Evolutionary conservation across 345 rosid genomes (phyloP).

Genomic region (Eucalyptus lansdowneana): DNA sequence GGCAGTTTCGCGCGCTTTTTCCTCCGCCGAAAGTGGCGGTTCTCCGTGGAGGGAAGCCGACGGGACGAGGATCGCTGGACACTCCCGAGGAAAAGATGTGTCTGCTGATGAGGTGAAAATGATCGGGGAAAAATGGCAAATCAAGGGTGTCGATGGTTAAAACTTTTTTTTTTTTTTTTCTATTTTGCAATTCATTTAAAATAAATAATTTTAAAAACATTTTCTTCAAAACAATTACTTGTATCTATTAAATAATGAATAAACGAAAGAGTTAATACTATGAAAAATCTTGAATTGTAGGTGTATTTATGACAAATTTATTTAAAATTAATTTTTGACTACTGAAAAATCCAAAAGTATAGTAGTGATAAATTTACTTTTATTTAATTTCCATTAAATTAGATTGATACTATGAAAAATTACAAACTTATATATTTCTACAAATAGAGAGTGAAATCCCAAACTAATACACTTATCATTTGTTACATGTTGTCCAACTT

Average conservation of each 20-base stretch:
- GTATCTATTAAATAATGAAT: neutral
- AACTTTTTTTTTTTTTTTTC: too few relatives aligned
- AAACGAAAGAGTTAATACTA: neutral
- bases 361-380: too few relatives aligned
- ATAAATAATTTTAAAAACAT: neutral
- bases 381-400: too few relatives aligned
- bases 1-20: conserved; percentile 5
- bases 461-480: rapidly evolving
- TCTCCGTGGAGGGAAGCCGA: neutral
- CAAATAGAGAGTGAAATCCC: rapidly evolving
- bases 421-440: too few relatives aligned
- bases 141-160: neutral
- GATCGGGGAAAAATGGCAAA: neutral
- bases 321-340: too few relatives aligned
- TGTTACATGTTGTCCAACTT: rapidly evolving
- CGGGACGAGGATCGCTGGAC: neutral
- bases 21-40: neutral
- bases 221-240: rapidly evolving
- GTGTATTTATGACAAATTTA: rapidly evolving
- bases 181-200: neutral
- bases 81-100: neutral
- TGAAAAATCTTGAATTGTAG: rapidly evolving
- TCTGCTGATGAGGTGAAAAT: neutral
- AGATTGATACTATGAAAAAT: too few relatives aligned
- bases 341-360: rapidly evolving